Evolutionary conservation across 331 rosid genomes (phyloP).

Genomic region (Pyracantha coccinea): DNA sequence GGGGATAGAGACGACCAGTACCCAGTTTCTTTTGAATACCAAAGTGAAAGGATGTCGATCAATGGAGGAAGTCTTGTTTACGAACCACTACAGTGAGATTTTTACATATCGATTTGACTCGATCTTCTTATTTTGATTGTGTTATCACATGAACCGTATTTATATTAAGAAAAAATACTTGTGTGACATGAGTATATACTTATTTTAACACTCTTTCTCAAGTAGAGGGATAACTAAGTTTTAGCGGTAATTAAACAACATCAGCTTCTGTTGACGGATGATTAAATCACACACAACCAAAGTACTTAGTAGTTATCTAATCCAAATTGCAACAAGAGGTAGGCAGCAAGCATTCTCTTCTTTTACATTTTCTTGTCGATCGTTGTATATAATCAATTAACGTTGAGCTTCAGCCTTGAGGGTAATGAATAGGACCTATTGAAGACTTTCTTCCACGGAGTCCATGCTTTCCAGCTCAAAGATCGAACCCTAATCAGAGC

Average conservation of each 20-base stretch:
- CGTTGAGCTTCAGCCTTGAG: neutral
- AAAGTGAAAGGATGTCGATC: neutral
- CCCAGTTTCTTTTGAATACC: neutral
- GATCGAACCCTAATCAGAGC: conserved; percentile 59
- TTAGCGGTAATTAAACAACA: no score
- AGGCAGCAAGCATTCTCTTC: neutral
- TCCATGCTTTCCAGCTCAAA: conserved; percentile 55
- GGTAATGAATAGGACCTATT: conserved; percentile 50
- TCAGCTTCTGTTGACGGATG: no score
- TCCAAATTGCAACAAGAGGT: neutral
- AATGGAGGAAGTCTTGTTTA: neutral
- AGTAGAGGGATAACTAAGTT: no score
- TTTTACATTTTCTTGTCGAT: neutral
- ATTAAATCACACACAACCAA: no score
- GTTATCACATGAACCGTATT: no score
- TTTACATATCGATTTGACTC: neutral
- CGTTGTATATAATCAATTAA: no score
- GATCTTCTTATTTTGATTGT: no score
- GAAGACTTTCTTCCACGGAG: conserved; percentile 42
- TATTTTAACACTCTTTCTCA: no score
- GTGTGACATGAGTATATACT: no score
- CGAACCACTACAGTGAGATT: neutral
- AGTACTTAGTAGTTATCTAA: no score
- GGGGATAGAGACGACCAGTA: neutral
- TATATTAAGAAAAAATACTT: no score